Base-by-base conservation (phyloP, 441 rosid genomes). In the Pelargonium australe region DNA sequence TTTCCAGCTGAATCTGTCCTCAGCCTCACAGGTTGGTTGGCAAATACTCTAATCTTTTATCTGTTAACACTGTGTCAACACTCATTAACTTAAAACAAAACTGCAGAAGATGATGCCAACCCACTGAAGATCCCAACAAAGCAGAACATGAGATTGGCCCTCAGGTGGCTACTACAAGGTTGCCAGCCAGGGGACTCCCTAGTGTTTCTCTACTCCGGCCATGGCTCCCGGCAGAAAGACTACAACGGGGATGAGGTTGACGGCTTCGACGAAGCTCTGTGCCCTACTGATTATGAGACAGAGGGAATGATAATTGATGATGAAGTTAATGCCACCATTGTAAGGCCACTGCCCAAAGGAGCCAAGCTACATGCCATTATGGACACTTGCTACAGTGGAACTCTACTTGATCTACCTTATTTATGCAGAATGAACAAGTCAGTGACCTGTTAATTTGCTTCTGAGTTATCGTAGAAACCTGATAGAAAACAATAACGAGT, bases 151-250 rank as follows among this genome's bases (percentile, higher is more conserved):
- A 74, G 90, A 70, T 19, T 12, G 71, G 98, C 91, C 0, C 65
- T 89, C 78, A 70, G 73, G 70, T 92, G 98, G 98, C 79, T 91
- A 14, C 89, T 91, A 5, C 84, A 84, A n/a, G 94, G 87, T 5
- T 85, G 85, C 67, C 73, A 78, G 66, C 44, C 89, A 3, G 92
- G 89, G 20, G 96, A 92, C 81, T 89, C 96, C 1, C 76, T 89
- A 41, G 85, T 92, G 82, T 87, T 89, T 68, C 85, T 86, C 80
- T 92, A 72, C 84, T 92, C 98, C 0, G 96, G 98, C 13, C 98
- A 92, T 73, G 95, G 96, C n/a, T 67, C 88, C 7, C 74, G 75
- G 73, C 87, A 89, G 34, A 67, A 45, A 1, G 87, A 92, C 68
- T 67, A 57, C 41, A 72, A 79, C 66, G 72, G 64, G 20, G 95